These are phyloP conservation scores for Dipodascopsis uninucleata DNA, from an alignment of 805 yeast species.

Conservation along the genomic window DNA sequence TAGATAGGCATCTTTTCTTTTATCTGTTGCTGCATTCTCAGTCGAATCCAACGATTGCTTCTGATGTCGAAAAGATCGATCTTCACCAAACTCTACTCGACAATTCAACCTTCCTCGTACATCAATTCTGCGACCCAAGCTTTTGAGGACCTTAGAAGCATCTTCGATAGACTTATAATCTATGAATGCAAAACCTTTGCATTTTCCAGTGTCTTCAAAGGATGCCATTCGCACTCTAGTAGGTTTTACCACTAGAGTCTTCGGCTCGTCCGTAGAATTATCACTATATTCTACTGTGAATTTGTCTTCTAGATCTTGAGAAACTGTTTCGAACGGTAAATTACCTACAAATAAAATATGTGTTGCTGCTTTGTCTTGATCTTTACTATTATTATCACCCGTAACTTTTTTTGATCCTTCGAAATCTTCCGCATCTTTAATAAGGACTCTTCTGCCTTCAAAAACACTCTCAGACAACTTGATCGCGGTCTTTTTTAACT, in stretches of 20 bases:
- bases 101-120: slow-evolving; percentile 65
- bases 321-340: slow-evolving; percentile 84
- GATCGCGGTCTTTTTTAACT: slow-evolving; percentile 60
- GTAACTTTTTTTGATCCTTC: slow-evolving; percentile 75
- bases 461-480: slow-evolving; percentile 65
- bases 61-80: slow-evolving; percentile 54
- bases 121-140: slow-evolving; percentile 57
- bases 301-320: slow-evolving; percentile 70
- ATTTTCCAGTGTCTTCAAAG: slow-evolving; percentile 92
- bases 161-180: slow-evolving; percentile 80
- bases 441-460: slow-evolving; percentile 81
- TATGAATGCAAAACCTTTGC: slow-evolving; percentile 92
- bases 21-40: slow-evolving; percentile 3
- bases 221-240: slow-evolving; percentile 87
- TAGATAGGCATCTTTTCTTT: slow-evolving; percentile 18
- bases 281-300: slow-evolving; percentile 88
- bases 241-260: slow-evolving; percentile 88
- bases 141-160: slow-evolving; percentile 80
- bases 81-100: slow-evolving; percentile 86
- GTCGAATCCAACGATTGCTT: slow-evolving; percentile 28
- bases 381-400: slow-evolving; percentile 8
- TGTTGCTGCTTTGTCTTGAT: slow-evolving; percentile 46
- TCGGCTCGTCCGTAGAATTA: slow-evolving; percentile 70
- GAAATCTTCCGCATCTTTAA: slow-evolving; percentile 73
- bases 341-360: slow-evolving; percentile 90